Base-by-base conservation (phyloP, 176 grass and related monocot genomes). In the Dendrocalamus sinicus region DNA sequence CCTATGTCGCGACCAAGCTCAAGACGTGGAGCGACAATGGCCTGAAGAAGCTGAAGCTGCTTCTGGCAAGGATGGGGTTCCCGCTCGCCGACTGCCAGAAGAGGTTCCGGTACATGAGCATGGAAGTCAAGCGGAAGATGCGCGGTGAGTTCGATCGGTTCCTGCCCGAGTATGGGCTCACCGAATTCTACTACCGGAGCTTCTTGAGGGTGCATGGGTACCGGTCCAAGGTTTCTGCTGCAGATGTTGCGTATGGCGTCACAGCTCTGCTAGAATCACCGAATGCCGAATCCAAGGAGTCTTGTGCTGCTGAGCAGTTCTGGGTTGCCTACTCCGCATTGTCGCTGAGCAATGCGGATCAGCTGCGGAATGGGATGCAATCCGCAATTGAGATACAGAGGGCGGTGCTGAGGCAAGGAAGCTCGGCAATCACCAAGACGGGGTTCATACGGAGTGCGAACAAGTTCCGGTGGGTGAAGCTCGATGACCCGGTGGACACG, bases 11-110 rank as follows among this genome's bases (percentile, higher is more conserved):
- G 3, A 97, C 95, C 13, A 97, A 95, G 75, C 75, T 97, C 77
- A 92, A 92, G 73, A 97, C 91, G 12, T 97, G 92, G 95, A 97
- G 95, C 0, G 95, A 97, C 83, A 97, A 97, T 19, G 95, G 93
- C 6, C 85, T 95, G 35, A 95, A 97, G 87, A 97, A 97, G 41
- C 83, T 97, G 16, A 95, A 94, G 93, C 85, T 93, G 24, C 87
- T 95, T 51, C 82, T 95, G 4, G 93, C 95, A 1, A 89, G 95
- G 79, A 97, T 95, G 95, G 95, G 95, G 0, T 97, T 97, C 76
- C 91, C 92, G 9, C 87, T 91, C 3, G 83, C 87, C 10, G 95
- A 97, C 20, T 93, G 95, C 82, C 90, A 94, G 87, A 95, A 93
- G 91, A 94, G 86, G 52, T 97, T 93, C 82, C 91, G 89, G 82